These are phyloP conservation scores for Yamadazyma atlantica DNA, from an alignment of 1,139 yeast genomes.

Conservation along the genomic window DNA sequence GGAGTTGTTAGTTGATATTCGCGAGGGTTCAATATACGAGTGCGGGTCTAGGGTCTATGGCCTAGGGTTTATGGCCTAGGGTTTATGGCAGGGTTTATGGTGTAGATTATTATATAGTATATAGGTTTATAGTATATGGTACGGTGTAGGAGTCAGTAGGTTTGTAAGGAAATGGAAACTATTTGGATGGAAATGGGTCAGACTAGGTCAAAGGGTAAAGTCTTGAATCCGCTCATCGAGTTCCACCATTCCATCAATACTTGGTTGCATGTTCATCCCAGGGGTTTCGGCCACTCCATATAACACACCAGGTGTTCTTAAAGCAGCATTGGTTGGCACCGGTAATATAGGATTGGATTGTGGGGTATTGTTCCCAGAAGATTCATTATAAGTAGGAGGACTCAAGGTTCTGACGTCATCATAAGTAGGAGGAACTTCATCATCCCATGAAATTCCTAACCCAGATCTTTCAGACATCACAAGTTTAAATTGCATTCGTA, in stretches of 20 bases:
- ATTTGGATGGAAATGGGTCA: not conserved
- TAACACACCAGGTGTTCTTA: constrained; percentile 36
- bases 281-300: constrained; percentile 50
- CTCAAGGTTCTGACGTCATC: constrained; percentile 77
- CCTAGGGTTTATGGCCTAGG: no score
- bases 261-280: constrained; percentile 18
- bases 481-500: constrained; percentile 90
- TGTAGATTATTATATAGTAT: no score
- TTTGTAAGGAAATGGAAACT: not conserved
- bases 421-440: constrained; percentile 96
- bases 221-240: constrained; percentile 39
- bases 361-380: constrained; percentile 24
- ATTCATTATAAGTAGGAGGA: constrained; percentile 73
- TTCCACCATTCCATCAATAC: constrained; percentile 31
- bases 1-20: no score
- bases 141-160: no score
- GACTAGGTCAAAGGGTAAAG: constrained; percentile 18
- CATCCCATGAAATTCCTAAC: constrained; percentile 97
- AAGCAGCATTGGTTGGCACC: constrained; percentile 10
- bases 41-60: no score
- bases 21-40: no score
- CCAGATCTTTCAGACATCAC: constrained; percentile 88
- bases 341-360: constrained; percentile 16
- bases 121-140: no score
- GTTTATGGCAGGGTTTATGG: no score